A percentile compares a stretch with the other conserved stretches of the same genome.
These are phyloP conservation scores for Coniochaeta pulveracea DNA, from an alignment of 2,329 filamentous ascomycete genomes.

Conservation along the genomic window DNA sequence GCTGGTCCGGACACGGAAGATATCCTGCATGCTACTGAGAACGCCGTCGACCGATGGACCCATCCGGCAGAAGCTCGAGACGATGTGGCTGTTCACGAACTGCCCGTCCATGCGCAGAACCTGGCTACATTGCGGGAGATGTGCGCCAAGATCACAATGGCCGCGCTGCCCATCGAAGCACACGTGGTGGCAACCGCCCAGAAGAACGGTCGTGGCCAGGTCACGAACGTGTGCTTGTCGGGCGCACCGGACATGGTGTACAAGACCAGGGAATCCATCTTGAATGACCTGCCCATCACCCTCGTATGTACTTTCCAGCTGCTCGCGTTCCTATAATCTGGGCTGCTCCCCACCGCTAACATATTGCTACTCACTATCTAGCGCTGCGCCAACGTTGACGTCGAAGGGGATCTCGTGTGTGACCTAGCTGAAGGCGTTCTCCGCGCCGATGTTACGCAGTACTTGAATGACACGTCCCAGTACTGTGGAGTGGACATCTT, in stretches of 20 bases:
- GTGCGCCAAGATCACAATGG: slow-evolving; percentile 71
- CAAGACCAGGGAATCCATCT: slow-evolving; percentile 77
- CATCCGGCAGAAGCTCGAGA: slow-evolving; percentile 81
- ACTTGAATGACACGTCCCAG: slow-evolving; percentile 74
- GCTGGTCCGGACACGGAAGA: slow-evolving; percentile 89
- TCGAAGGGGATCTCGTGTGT: slow-evolving; percentile 83
- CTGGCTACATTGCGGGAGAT: slow-evolving; percentile 67
- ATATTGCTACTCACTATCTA: slow-evolving; percentile 27
- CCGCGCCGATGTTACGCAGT: slow-evolving; percentile 65
- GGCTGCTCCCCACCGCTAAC: slow-evolving; percentile 10
- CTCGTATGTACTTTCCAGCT: too few species aligned
- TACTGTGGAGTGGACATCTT: slow-evolving; percentile 97
- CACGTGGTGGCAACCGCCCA: slow-evolving; percentile 74
- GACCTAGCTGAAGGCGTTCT: slow-evolving; percentile 57
- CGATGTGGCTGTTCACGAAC: slow-evolving; percentile 71
- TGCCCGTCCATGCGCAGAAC: slow-evolving; percentile 87
- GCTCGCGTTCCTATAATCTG: slow-evolving; percentile 30
- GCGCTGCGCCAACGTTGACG: slow-evolving; percentile 88
- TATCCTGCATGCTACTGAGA: slow-evolving; percentile 82
- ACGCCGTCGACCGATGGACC: slow-evolving; percentile 85
- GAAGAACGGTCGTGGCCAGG: slow-evolving; percentile 55
- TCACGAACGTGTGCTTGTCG: slow-evolving; percentile 84
- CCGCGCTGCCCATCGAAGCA: slow-evolving; percentile 57
- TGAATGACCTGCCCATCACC: slow-evolving; percentile 86
- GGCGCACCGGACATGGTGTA: slow-evolving; percentile 80